Percentiles rank a stretch among this genome's conserved stretches.
phyloP scores from a whole-genome alignment of 306 rosid species.

The Quercus glauca region DNA sequence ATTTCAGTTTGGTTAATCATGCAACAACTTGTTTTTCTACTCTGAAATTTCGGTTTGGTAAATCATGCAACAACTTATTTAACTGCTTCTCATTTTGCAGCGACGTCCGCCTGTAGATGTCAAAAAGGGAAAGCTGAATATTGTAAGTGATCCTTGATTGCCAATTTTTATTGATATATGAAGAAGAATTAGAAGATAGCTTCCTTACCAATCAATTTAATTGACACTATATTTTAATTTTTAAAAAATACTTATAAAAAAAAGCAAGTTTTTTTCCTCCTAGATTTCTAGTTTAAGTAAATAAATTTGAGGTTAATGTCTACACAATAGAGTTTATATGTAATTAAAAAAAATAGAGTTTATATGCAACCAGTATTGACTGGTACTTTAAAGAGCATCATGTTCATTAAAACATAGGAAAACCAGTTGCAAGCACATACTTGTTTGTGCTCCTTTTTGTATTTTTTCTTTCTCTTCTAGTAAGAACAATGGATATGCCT shows the following conservation, averaged over 20 bases:
- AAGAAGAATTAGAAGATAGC: not conserved
- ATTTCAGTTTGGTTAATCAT: constrained; percentile 8
- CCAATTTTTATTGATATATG: not conserved
- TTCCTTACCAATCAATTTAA: not conserved
- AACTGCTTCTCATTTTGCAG: constrained; percentile 55
- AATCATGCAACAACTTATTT: constrained; percentile 18
- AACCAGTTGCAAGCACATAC: not conserved
- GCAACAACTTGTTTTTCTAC: constrained; percentile 18
- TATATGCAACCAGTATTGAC: not conserved
- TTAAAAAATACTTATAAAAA: no score
- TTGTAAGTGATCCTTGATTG: constrained; percentile 53
- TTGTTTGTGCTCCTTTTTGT: not conserved
- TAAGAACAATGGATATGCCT: not conserved
- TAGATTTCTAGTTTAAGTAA: not conserved
- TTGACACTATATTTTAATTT: not conserved
- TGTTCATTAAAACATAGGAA: not conserved
- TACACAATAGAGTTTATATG: not conserved
- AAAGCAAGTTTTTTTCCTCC: not conserved
- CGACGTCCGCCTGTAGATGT: constrained; percentile 87
- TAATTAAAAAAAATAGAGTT: not conserved
- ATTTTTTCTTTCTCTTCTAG: not conserved
- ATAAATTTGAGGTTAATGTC: not conserved
- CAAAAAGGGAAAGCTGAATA: constrained; percentile 76
- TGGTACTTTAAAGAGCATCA: not conserved
- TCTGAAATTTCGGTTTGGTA: constrained; percentile 12